Evolutionary conservation across 768 basidiomycete species (phyloP), one percentile per base, ranked within the genome.

Genomic region (Phlebiopsis gigantea): DNA sequence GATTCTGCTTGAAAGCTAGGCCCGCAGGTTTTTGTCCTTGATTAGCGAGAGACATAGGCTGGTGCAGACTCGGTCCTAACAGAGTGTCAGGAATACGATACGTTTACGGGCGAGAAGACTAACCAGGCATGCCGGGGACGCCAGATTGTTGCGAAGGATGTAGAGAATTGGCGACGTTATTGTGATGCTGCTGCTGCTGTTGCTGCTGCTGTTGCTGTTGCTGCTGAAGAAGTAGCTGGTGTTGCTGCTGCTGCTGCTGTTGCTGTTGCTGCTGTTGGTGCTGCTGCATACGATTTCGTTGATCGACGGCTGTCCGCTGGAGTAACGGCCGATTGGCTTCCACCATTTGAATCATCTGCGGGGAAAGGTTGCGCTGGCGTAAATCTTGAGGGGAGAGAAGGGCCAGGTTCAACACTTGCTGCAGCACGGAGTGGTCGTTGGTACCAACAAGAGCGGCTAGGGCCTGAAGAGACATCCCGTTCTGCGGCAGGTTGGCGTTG

Each of bases 301-400:
- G 61, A 19, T 58, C 26, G 17, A 17, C 34, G 14, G 31, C 31
- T 25, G 39, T 56, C 1, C 49, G 43, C 61, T 61, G 64, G 10
- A 72, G 73, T 55, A 55, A 60, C 4, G 62, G 0, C 41, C 87
- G 81, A 62, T 85, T 66, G 2, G 62, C 61, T 62, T 90, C 88
- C 34, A 89, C 79, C 56, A 81, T 74, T 29, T 69, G 57, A 46
- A 90, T 83, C 54, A 81, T 68, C 46, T 72, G 60, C 21, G 82
- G 81, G 5, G 73, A 69, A 7, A 87, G 67, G 14, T 76, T 75
- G 41, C 73, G 76, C 14, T 71, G 71, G 10, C 80, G 81, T 57
- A 90, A 76, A 43, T 88, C 83, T 4, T 71, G 67, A 1, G 71
- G 72, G 14, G 77, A 71, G 52, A 72, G 60, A 47, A 77, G 65